Evolutionary conservation across 2,329 filamentous ascomycete species (phyloP), one percentile per base, ranked within the genome.

Genomic region (Coleophoma crateriformis): DNA sequence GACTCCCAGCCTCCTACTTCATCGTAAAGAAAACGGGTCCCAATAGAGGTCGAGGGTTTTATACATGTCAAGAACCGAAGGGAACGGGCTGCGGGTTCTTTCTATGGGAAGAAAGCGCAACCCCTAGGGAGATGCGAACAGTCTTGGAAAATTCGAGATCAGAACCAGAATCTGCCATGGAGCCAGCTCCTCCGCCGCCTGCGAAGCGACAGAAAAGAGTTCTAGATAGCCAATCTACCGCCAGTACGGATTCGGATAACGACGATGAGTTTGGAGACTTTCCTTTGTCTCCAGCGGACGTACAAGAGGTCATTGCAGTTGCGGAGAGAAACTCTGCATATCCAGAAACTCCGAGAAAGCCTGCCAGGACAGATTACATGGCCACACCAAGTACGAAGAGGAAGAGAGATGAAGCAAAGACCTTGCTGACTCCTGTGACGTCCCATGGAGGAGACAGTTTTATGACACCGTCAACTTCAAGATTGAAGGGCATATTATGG

Each of bases 71-170:
- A 57, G 68, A 70, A 48, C 58, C 67, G n/a, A 62, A 64, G 32
- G 58, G 66, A n/a, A 53, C 57, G 46, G 61, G 68, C 22, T 84
- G 81, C 57, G 68, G 67, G 1, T 80, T 84, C 64, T 84, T 82
- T 54, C 62, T 84, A 0, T 83, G 78, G 77, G 68, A 76, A 7
- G 71, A 78, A 13, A 73, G 80, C 40, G 79, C 79, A 0, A 64
- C 67, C 39, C 51, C 57, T 15, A 67, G 78, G 47, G 75, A 79
- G 60, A 63, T 67, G 45, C 61, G 61, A 12, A 70, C 71, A 10
- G 64, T 78, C 17, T 50, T 74, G 47, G 69, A 61, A 49, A 76
- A 75, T 55, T 68, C 71, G 34, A 66, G 69, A 49, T 73, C 65
- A n/a, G 76, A 78, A 44, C 48, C 50, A 14, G 42, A 48, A 19